These are phyloP conservation scores for Cladorrhinum sp. DNA, from an alignment of 2,329 filamentous ascomycete genomes.

Conservation along the genomic window DNA sequence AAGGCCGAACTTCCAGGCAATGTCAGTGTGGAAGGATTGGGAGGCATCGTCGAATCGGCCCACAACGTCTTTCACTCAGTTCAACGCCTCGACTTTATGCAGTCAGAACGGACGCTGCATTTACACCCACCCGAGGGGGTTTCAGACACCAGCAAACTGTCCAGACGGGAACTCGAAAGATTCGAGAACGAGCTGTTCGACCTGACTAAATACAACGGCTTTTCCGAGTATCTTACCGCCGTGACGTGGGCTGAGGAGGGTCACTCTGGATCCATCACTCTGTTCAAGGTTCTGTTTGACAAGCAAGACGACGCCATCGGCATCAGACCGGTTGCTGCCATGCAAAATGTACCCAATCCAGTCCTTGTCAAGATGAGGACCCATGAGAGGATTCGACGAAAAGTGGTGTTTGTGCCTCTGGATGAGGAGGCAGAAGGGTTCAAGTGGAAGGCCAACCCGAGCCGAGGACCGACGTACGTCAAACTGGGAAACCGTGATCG, in stretches of 20 bases:
- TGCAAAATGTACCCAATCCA: conserved; percentile 23
- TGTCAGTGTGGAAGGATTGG: conserved; percentile 22
- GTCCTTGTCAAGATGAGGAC: conserved; percentile 22
- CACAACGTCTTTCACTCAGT: conserved; percentile 25
- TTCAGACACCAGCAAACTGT: not conserved
- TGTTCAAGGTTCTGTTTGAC: conserved; percentile 19
- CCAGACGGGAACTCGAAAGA: conserved; percentile 19
- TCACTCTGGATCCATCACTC: conserved; percentile 17
- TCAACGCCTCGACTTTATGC: conserved; percentile 21
- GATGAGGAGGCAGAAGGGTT: conserved; percentile 16
- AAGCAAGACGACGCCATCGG: conserved; percentile 9
- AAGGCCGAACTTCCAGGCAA: conserved; percentile 21
- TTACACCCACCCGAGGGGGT: not conserved
- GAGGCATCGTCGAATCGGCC: conserved; percentile 21
- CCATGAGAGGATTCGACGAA: conserved; percentile 19
- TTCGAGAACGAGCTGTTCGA: conserved; percentile 26
- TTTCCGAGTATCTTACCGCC: conserved; percentile 21
- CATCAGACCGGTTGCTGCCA: conserved; percentile 22
- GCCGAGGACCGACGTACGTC: conserved; percentile 17
- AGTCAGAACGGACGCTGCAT: conserved; percentile 19
- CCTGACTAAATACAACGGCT: conserved; percentile 22
- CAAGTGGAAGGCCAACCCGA: conserved; percentile 23
- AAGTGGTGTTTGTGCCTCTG: conserved; percentile 19
- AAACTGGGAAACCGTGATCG: not conserved
- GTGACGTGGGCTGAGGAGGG: conserved; percentile 24